Base-by-base conservation (phyloP, 2,329 filamentous ascomycete genomes). In the Hymenotorrendiella dingleyae region DNA sequence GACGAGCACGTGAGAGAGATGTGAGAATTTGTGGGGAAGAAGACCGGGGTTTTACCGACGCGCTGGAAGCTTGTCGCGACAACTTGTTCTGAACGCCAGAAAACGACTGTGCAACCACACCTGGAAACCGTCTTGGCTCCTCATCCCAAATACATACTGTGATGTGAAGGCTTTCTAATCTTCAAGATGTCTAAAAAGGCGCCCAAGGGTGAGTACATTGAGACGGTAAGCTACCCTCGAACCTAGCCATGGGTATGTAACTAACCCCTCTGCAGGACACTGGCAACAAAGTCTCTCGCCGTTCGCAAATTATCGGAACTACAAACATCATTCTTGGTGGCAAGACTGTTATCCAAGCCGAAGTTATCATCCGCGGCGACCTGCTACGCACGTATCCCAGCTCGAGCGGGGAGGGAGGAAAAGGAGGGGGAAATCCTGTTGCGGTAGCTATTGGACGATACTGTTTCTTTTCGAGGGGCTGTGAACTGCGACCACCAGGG, bases 291-390 rank as follows among this genome's bases (percentile, higher is more conserved):
- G 93, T 98, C 58, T 91, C 90, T 28, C 87, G 93, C 54, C 88
- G 88, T 55, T 86, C 88, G 49, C 82, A 84, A 62, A 87, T 98
- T 55, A 86, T 94, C 59, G 93, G 93, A 58, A 96, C 91, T 17
- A 89, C 94, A 56, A 94, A 97, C 68, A 97, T 98, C 67, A 95
- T 95, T 66, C 84, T 98, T 2, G 93, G 89, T 55, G 93, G 93
- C 50, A 94, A 88, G 67, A 94, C 90, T 1, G 88, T 97, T 49
- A 94, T 98, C 60, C 89, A 95, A 73, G 84, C 89, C 49, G 90
- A 95, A 61, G 91, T 89, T 56, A 89, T 93, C 66, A 88, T 98
- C 61, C 84, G 93, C 36, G 93, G 91, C 33, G 93, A 98, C 61
- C 78, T 98, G 14, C 76, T 84, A 32, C 78, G 72, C 40, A 80